Evolutionary conservation across 805 yeast genomes (phyloP).

Genomic region (Candida hungchunana): DNA sequence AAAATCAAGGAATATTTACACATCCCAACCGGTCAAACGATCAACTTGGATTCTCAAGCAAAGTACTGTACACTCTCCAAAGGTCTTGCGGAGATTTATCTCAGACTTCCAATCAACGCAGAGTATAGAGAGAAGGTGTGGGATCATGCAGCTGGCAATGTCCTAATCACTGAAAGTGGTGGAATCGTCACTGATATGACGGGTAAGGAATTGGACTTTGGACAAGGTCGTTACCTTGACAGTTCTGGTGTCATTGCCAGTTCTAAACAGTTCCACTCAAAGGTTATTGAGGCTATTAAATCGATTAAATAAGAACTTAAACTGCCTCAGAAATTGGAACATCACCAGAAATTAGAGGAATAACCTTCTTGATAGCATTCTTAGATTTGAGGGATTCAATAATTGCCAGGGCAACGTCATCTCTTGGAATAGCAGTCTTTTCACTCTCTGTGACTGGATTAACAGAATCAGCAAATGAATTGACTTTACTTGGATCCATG

Average conservation of each 20-base stretch:
- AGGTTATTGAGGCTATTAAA: constrained; percentile 29
- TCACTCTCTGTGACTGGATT: neutral
- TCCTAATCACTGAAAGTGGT: constrained; percentile 84
- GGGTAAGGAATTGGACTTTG: constrained; percentile 74
- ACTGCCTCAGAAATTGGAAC: constrained; percentile 19
- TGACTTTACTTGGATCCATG: constrained; percentile 26
- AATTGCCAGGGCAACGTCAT: constrained; percentile 51
- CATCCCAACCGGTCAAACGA: constrained; percentile 55
- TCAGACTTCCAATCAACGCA: constrained; percentile 77
- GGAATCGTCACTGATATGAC: constrained; percentile 84
- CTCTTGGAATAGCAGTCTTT: constrained; percentile 32
- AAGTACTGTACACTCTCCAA: constrained; percentile 88
- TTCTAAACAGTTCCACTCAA: constrained; percentile 27
- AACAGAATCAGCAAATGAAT: constrained; percentile 8
- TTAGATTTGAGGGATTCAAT: constrained; percentile 33
- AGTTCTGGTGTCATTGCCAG: constrained; percentile 96
- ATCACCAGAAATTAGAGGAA: constrained; percentile 43
- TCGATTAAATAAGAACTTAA: constrained; percentile 2
- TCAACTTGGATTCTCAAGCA: constrained; percentile 92
- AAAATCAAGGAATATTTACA: constrained; percentile 61
- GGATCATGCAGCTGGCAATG: constrained; percentile 98
- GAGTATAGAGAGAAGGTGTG: constrained; percentile 90
- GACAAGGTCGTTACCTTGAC: constrained; percentile 71
- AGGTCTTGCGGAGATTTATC: constrained; percentile 89
- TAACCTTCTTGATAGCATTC: constrained; percentile 38